Percentiles rank a stretch among this genome's conserved stretches.
Evolutionary conservation across 2,329 filamentous ascomycete genomes (phyloP).

Genomic region (Colletotrichum sp.): DNA sequence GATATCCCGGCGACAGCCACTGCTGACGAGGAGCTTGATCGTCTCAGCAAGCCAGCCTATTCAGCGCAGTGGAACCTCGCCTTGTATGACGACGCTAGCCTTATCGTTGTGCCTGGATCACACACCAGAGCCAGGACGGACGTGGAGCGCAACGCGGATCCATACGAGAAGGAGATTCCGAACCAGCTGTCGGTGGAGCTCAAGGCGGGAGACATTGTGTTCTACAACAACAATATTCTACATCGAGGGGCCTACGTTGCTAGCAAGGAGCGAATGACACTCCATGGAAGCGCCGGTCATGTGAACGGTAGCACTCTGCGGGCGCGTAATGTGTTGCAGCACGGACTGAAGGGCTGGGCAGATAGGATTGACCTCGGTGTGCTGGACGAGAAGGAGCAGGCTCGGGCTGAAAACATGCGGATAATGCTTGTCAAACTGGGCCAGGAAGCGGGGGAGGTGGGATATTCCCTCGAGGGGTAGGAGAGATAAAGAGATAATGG

Average conservation of each 20-base stretch:
- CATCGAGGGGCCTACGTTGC: conserved; percentile 72
- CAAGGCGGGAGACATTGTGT: conserved; percentile 78
- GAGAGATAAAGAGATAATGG: background rate
- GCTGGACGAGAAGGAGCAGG: conserved; percentile 46
- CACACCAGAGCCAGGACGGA: conserved; percentile 75
- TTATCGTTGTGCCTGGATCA: conserved; percentile 79
- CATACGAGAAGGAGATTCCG: conserved; percentile 66
- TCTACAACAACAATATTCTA: conserved; percentile 91
- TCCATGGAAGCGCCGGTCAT: conserved; percentile 76
- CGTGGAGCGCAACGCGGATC: conserved; percentile 69
- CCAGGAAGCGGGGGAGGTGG: conserved; percentile 62
- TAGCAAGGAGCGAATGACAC: conserved; percentile 66
- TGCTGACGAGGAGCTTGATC: conserved; percentile 68
- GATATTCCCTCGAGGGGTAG: conserved; percentile 60
- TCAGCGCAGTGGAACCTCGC: conserved; percentile 91
- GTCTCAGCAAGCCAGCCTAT: conserved; percentile 65
- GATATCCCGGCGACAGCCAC: conserved; percentile 74
- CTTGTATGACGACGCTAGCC: conserved; percentile 73
- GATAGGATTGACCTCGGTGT: conserved; percentile 59
- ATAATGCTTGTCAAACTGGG: conserved; percentile 67
- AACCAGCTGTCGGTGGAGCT: conserved; percentile 70
- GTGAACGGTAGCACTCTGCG: conserved; percentile 57
- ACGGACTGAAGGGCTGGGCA: conserved; percentile 73
- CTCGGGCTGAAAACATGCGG: conserved; percentile 68
- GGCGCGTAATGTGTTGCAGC: conserved; percentile 77